phyloP scores from a whole-genome alignment of 176 grass and related monocot genomes.

The Elymus sibiricus region DNA sequence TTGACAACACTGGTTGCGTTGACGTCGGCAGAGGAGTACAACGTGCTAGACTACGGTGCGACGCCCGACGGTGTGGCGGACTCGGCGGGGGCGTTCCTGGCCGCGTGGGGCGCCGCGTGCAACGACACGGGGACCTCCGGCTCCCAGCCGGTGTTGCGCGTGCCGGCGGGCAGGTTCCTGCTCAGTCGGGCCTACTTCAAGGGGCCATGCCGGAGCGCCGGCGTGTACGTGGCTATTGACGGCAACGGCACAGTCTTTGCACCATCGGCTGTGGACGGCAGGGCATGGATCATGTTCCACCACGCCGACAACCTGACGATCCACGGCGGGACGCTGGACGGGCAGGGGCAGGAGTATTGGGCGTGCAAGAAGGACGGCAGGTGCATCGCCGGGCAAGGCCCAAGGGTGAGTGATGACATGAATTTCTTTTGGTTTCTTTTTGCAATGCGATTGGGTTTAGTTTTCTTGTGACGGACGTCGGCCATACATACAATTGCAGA shows the following conservation, averaged over 20 bases:
- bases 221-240: conserved; percentile 32
- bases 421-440: neutral
- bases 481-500: conserved; percentile 20
- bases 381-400: conserved; percentile 19
- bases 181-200: conserved; percentile 40
- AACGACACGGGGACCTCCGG: neutral
- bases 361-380: conserved; percentile 41
- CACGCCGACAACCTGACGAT: conserved; percentile 51
- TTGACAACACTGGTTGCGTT: neutral
- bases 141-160: conserved; percentile 30
- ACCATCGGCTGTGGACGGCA: conserved; percentile 13
- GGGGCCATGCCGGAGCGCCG: conserved; percentile 49
- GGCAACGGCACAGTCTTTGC: conserved; percentile 40
- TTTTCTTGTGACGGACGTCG: neutral
- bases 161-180: conserved; percentile 49
- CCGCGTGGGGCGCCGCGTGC: conserved; percentile 48
- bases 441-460: neutral
- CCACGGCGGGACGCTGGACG: conserved; percentile 49
- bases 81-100: conserved; percentile 28
- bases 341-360: conserved; percentile 43
- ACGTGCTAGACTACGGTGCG: conserved; percentile 51
- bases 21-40: conserved; percentile 23
- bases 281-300: conserved; percentile 60
- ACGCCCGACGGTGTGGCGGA: conserved; percentile 27
- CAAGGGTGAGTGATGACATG: conserved; percentile 32